Percentiles rank a stretch among this genome's conserved stretches.
Evolutionary conservation across 1,139 yeast species (phyloP).

Genomic region (Starmera stellimalicola): DNA sequence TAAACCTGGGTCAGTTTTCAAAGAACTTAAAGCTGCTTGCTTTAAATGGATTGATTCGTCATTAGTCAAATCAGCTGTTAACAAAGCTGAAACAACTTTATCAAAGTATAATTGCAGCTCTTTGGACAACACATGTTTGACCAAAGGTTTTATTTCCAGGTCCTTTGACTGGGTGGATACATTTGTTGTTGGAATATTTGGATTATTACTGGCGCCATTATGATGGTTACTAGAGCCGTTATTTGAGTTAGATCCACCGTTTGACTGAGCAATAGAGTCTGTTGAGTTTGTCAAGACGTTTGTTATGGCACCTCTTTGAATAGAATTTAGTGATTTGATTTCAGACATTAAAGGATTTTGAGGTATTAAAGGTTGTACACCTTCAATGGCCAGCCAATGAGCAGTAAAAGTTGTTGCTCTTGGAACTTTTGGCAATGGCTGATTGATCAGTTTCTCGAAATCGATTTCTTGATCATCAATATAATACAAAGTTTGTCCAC

Average conservation of each 20-base stretch:
- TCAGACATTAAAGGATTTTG: conserved; percentile 88
- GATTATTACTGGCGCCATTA: conserved; percentile 19
- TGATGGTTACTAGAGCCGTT: conserved; percentile 4
- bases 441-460: conserved; percentile 86
- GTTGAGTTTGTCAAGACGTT: conserved; percentile 28
- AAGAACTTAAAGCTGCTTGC: conserved; percentile 73
- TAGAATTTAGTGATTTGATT: conserved; percentile 55
- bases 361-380: conserved; percentile 96
- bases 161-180: conserved; percentile 26
- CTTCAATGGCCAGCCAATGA: conserved; percentile 98
- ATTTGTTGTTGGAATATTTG: not conserved
- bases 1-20: conserved; percentile 88
- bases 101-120: conserved; percentile 92
- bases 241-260: conserved; percentile 6
- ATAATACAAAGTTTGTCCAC: conserved; percentile 92
- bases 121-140: conserved; percentile 92
- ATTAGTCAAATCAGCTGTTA: conserved; percentile 37
- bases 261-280: conserved; percentile 15
- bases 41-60: conserved; percentile 38
- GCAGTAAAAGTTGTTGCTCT: conserved; percentile 88
- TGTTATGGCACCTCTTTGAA: conserved; percentile 63
- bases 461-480: conserved; percentile 87
- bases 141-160: conserved; percentile 81
- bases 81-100: conserved; percentile 73
- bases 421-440: conserved; percentile 93